Conservation (phyloP, 345 rosid species). For the Syzygium grande region DNA sequence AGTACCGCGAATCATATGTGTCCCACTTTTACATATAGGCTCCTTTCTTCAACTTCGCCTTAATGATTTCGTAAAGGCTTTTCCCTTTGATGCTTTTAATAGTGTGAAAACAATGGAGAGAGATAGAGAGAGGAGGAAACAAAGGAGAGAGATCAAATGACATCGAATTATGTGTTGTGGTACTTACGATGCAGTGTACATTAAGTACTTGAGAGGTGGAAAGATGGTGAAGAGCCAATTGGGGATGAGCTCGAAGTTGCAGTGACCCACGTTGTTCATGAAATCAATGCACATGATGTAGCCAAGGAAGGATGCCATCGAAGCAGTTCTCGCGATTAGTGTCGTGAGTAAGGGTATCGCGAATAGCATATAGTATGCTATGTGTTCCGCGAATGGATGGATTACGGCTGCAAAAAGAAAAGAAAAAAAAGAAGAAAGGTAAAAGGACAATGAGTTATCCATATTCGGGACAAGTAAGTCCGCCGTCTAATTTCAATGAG, state of each 20-base stretch:
- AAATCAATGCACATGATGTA: constrained; percentile 30
- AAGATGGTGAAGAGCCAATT: constrained; percentile 25
- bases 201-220: constrained; percentile 41
- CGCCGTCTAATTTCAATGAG: background rate
- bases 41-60: background rate
- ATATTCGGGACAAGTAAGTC: too few relatives aligned
- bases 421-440: background rate
- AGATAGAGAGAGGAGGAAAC: background rate
- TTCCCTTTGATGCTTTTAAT: background rate
- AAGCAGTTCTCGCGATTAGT: background rate
- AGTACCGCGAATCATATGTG: background rate
- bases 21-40: background rate
- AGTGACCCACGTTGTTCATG: constrained; percentile 51
- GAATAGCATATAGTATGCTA: constrained; percentile 26
- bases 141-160: background rate
- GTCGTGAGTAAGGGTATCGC: constrained; percentile 19
- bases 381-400: constrained; percentile 44
- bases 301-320: background rate
- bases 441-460: too few relatives aligned
- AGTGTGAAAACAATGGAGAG: background rate
- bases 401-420: constrained; percentile 27
- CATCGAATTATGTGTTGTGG: background rate
- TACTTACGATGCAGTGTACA: constrained; percentile 55
- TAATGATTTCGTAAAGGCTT: background rate
- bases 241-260: constrained; percentile 52